Base-by-base conservation (phyloP, 768 basidiomycete species). In the Cantharellus anzutake region DNA sequence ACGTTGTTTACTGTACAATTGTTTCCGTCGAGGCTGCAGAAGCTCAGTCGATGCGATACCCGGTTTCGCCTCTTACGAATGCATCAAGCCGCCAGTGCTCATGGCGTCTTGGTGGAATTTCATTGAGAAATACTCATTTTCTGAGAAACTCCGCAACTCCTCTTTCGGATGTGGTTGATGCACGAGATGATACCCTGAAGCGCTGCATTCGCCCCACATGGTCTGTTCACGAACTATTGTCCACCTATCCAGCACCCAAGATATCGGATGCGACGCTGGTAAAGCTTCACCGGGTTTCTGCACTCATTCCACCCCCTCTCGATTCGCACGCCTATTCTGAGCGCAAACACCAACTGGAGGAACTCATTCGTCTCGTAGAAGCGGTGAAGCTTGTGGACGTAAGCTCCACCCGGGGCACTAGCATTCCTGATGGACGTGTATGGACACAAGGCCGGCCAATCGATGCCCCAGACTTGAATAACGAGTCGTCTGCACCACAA, bases 141-240 rank as follows among this genome's bases (percentile, higher is more conserved):
- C 44, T 29, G 11, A 48, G 44, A 48, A 11, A 48, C 44, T 29
- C 29, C 29, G 44, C 44, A 48, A 48, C 44, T 11, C 44, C 44
- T 29, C 11, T 48, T 11, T 48, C 44, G 11, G 44, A 48, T 29
- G 11, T 1, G 11, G 29, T 11, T 48, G 11, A 11, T 48, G 11
- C 44, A 29, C 11, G 0, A 48, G 11, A 48, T 11, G 44, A 48
- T 1, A 48, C 44, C 44, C 11, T 48, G 29, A 29, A 48, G 29
- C 11, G 29, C 11, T 11, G 11, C 11, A 55, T 35, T 11, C 34
- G 11, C 51, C 82, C 87, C 29, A 82, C 83, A 0, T 90, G 88
- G 88, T 90, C 88, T 58, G 82, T 91, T 53, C 76, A 81, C 65
- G 72, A 82, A 55, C 76, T 90, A 4, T 70, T 90, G 3, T 82